These are phyloP conservation scores for Boletus mariae DNA, from an alignment of 1,284 basidiomycete species.

Conservation along the genomic window DNA sequence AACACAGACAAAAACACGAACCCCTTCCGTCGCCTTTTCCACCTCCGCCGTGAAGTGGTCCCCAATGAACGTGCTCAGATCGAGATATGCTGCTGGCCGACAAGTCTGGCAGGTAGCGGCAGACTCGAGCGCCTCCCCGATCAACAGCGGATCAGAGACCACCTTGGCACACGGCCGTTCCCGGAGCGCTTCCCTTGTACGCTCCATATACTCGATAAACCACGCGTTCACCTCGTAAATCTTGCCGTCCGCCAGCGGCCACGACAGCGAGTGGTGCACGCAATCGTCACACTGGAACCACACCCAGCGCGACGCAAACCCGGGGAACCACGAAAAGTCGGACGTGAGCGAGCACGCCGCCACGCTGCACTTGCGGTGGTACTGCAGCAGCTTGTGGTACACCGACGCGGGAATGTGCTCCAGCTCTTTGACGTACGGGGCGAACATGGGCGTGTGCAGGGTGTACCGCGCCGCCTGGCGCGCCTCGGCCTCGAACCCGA, in stretches of 20 bases:
- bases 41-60: conserved; percentile 31
- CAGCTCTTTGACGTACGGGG: conserved; percentile 33
- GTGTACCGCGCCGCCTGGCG: conserved; percentile 29
- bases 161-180: conserved; percentile 32
- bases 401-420: conserved; percentile 34
- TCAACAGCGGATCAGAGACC: conserved; percentile 29
- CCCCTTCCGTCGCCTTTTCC: conserved; percentile 29
- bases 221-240: conserved; percentile 34
- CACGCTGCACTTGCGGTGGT: conserved; percentile 34
- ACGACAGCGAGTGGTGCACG: conserved; percentile 32
- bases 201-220: conserved; percentile 36
- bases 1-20: conserved; percentile 14
- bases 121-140: conserved; percentile 29
- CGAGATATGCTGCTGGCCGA: conserved; percentile 29
- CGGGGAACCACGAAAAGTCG: conserved; percentile 36
- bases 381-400: conserved; percentile 36
- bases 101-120: conserved; percentile 27
- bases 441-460: conserved; percentile 32
- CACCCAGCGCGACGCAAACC: conserved; percentile 36
- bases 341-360: conserved; percentile 32
- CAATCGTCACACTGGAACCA: conserved; percentile 36
- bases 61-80: conserved; percentile 30
- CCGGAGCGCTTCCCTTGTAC: conserved; percentile 29
- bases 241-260: conserved; percentile 34
- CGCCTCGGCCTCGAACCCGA: conserved; percentile 28